phyloP scores from a whole-genome alignment of 1,284 basidiomycete species.

The Rhizopogon parksii region DNA sequence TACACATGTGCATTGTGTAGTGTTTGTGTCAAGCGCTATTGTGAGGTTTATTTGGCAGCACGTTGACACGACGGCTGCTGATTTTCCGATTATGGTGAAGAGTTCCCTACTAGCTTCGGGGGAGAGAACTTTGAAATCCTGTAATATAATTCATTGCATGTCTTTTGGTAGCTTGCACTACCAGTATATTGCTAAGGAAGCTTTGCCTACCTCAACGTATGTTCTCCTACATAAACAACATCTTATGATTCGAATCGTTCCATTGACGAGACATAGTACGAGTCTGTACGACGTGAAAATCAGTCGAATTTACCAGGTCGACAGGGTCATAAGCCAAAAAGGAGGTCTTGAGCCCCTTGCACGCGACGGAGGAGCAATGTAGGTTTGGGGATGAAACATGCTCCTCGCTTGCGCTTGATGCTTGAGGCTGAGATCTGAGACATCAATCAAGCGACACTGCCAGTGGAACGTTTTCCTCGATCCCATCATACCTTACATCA shows the following conservation, averaged over 20 bases:
- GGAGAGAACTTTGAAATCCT: too few relatives aligned
- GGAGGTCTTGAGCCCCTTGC: neutral
- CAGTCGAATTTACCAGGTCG: neutral
- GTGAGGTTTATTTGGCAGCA: neutral
- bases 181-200: neutral
- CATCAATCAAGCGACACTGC: too few relatives aligned
- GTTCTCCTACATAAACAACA: neutral
- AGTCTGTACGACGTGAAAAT: neutral
- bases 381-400: neutral
- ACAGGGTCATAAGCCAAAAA: neutral
- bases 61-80: neutral
- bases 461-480: too few relatives aligned
- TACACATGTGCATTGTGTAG: too few relatives aligned
- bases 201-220: neutral
- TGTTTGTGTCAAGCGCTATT: neutral
- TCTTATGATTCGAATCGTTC: neutral
- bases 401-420: neutral
- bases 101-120: neutral
- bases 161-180: too few relatives aligned
- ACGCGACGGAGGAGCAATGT: neutral
- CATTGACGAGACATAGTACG: neutral
- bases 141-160: too few relatives aligned
- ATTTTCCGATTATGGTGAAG: neutral
- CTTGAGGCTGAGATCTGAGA: too few relatives aligned
- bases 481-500: too few relatives aligned